Conservation (phyloP, 23 red algal species). For the Gracilariopsis chorda region DNA sequence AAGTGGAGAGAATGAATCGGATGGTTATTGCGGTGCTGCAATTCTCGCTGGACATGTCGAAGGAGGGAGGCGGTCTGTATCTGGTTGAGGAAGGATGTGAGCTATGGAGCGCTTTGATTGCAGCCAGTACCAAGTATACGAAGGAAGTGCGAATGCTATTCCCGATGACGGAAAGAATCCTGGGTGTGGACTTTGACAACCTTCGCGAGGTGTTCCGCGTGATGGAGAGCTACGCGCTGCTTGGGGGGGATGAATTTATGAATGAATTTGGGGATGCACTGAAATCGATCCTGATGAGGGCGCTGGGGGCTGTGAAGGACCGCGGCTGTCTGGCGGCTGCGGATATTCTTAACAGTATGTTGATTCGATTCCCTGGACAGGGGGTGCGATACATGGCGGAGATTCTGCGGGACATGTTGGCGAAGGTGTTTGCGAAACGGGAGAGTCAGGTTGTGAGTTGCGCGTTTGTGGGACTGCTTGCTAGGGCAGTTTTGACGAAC, state of each 20-base stretch:
- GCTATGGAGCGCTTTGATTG: conserved; percentile 45
- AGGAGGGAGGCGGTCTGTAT: conserved; percentile 38
- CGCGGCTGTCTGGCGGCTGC: conserved; percentile 63
- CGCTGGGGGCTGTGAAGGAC: conserved; percentile 39
- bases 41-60: conserved; percentile 16
- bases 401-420: neutral
- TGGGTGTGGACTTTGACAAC: conserved; percentile 57
- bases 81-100: conserved; percentile 76
- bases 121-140: conserved; percentile 25
- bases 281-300: neutral
- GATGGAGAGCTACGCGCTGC: conserved; percentile 58
- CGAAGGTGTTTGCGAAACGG: neutral
- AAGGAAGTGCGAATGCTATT: conserved; percentile 33
- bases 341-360: conserved; percentile 45
- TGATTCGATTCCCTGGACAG: conserved; percentile 26
- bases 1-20: neutral
- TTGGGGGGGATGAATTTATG: conserved; percentile 68
- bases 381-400: conserved; percentile 20
- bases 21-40: conserved; percentile 9
- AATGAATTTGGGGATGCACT: conserved; percentile 16
- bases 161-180: conserved; percentile 7
- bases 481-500: conserved; percentile 33
- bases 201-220: conserved; percentile 32
- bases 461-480: conserved; percentile 41
- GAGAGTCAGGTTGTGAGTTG: conserved; percentile 40